Evolutionary conservation across 768 basidiomycete species (phyloP).

Genomic region (Paxillus involutus): DNA sequence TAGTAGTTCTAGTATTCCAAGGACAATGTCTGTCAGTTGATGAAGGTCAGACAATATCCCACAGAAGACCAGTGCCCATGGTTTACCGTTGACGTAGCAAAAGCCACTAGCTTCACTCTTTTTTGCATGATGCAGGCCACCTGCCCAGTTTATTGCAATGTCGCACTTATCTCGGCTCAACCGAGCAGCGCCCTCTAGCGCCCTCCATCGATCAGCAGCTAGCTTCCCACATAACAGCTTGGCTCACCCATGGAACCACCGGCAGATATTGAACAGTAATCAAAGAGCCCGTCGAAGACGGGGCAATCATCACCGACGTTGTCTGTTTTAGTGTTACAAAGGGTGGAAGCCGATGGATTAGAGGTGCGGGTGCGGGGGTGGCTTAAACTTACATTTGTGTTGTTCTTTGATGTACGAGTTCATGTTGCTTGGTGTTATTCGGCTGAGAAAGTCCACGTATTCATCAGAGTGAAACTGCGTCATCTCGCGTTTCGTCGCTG

Average conservation of each 20-base stretch:
- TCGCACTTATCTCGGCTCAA: slow-evolving; percentile 97
- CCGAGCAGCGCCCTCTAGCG: slow-evolving; percentile 91
- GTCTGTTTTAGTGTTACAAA: slow-evolving; percentile 45
- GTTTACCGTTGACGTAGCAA: slow-evolving; percentile 93
- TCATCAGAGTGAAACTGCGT: slow-evolving; percentile 99
- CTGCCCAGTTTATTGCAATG: slow-evolving; percentile 99
- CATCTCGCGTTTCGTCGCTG: slow-evolving; percentile 99
- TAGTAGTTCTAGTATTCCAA: slow-evolving; percentile 92
- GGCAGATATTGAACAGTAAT: slow-evolving; percentile 99
- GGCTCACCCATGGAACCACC: slow-evolving; percentile 96
- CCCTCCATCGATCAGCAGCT: slow-evolving; percentile 7
- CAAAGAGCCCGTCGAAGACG: slow-evolving; percentile 97
- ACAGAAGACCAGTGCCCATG: not conserved
- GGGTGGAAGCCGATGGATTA: not conserved
- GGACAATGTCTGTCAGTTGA: slow-evolving; percentile 78
- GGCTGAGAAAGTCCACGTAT: slow-evolving; percentile 94
- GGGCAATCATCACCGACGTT: slow-evolving; percentile 99
- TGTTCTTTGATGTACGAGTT: slow-evolving; percentile 91
- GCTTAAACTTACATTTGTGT: slow-evolving; percentile 73
- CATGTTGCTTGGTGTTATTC: slow-evolving; percentile 95
- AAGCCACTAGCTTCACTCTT: slow-evolving; percentile 99
- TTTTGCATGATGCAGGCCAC: slow-evolving; percentile 97
- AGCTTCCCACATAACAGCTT: not conserved
- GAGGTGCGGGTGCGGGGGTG: not conserved
- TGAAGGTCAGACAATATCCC: not conserved